Percentiles rank a stretch among this genome's conserved stretches.
These are phyloP conservation scores for Artemisia tridentata DNA, from an alignment of 129 eudicot species.

Conservation along the genomic window DNA sequence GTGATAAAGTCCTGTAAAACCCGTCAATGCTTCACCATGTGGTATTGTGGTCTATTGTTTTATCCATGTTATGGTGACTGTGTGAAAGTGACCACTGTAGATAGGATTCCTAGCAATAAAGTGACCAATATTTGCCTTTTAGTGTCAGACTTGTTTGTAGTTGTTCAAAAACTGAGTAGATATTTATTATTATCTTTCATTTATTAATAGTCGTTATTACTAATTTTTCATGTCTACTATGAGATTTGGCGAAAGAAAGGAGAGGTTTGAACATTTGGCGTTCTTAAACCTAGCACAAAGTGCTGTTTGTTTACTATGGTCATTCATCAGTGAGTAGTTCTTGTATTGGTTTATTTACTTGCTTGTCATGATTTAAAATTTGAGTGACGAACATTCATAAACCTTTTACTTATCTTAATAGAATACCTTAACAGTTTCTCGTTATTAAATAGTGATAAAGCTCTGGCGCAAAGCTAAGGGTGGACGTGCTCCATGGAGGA, in stretches of 20 bases:
- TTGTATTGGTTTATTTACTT: neutral
- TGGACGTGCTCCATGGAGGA: constrained; percentile 98
- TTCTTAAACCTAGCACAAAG: constrained; percentile 89
- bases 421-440: neutral
- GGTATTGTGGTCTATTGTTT: too few species aligned
- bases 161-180: too few species aligned
- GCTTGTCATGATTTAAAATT: too few species aligned
- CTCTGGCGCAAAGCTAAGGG: constrained; percentile 66
- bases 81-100: too few species aligned
- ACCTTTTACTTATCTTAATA: neutral
- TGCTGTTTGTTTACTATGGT: constrained; percentile 89
- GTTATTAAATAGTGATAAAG: constrained; percentile 60
- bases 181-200: too few species aligned
- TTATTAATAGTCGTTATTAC: neutral
- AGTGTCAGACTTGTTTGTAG: too few species aligned
- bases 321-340: constrained; percentile 74
- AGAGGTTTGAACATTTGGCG: constrained; percentile 93
- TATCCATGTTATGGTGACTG: too few species aligned
- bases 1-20: too few species aligned
- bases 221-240: constrained; percentile 68
- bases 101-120: too few species aligned
- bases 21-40: too few species aligned
- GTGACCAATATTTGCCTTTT: too few species aligned
- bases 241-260: constrained; percentile 74
- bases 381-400: too few species aligned